Evolutionary conservation across 2,329 filamentous ascomycete genomes (phyloP), one percentile per base, ranked within the genome.

Genomic region (Achaetomium macrosporum): DNA sequence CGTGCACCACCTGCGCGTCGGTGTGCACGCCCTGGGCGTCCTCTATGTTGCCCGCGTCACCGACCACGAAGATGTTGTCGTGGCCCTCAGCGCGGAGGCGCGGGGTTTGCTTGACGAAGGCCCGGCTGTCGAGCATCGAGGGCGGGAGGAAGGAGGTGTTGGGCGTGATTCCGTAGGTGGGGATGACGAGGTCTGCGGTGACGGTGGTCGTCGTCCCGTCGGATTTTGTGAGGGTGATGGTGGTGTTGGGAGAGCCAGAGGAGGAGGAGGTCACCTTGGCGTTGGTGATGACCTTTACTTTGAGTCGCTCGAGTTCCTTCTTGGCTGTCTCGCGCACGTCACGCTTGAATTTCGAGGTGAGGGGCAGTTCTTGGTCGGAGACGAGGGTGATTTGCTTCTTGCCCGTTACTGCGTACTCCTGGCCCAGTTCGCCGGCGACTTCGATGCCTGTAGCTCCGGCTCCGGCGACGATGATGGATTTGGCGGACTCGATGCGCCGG

Each of bases 371-470:
- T 6, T 68, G 65, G 15, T 63, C 62, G 49, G 71, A 67, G 43
- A 78, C 59, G 39, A 78, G 68, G 47, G 73, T 71, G 49, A 78
- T 68, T 33, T 75, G 65, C 66, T 81, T 81, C 17, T 61, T 64
- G 30, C 71, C 69, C 16, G 65, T 61, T 43, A 68, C 65, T 3
- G 69, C 70, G 59, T 75, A 80, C 59, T 72, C 70, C 16, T 69
- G 69, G 9, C 71, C 77, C 25, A 81, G 71, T 65, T 81, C 78
- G 37, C 73, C 78, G 5, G 71, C 73, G 9, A 75, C 66, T 64
- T 81, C 78, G 31, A 74, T 64, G 19, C 77, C 78, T 0, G 76
- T 80, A 17, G 69, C 44, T 19, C 78, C 78, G 9, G 72, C 78
- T 36, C 78, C 78, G 15, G 70, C 76, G 3, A 81, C 67, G 47